These are phyloP conservation scores for Bathelium albidoporum DNA, from an alignment of 495 filamentous ascomycete genomes.

Conservation along the genomic window DNA sequence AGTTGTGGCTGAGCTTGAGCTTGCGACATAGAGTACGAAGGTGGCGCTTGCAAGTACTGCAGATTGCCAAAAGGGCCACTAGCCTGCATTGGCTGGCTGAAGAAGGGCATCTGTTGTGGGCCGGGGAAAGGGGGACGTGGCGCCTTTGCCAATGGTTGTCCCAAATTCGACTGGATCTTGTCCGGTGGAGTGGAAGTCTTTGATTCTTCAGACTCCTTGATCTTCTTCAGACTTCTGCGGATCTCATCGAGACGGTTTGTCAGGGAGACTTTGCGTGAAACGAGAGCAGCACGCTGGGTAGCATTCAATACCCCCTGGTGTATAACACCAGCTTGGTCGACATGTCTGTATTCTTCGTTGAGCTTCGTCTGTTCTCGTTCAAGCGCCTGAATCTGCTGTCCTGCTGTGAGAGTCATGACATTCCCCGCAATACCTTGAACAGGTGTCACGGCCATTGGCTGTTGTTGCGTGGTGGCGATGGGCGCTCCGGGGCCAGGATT, in stretches of 20 bases:
- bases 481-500: neutral
- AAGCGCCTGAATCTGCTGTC: constrained; percentile 18
- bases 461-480: neutral
- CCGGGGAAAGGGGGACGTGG: neutral
- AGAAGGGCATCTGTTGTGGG: neutral
- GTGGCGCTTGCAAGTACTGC: neutral
- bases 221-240: constrained; percentile 21
- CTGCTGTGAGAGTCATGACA: neutral
- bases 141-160: neutral
- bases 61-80: neutral
- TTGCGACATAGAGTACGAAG: neutral
- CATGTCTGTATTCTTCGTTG: constrained; percentile 19
- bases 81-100: neutral
- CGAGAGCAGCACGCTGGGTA: constrained; percentile 13
- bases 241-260: constrained; percentile 19
- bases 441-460: neutral
- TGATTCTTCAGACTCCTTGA: constrained; percentile 8
- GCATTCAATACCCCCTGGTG: constrained; percentile 17
- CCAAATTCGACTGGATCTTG: neutral
- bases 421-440: neutral
- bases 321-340: constrained; percentile 22
- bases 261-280: constrained; percentile 18
- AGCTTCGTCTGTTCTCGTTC: constrained; percentile 21
- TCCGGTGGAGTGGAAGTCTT: neutral
- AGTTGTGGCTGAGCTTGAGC: neutral